Evolutionary conservation across 345 rosid species (phyloP).

Genomic region (Eucalyptus paniculata): DNA sequence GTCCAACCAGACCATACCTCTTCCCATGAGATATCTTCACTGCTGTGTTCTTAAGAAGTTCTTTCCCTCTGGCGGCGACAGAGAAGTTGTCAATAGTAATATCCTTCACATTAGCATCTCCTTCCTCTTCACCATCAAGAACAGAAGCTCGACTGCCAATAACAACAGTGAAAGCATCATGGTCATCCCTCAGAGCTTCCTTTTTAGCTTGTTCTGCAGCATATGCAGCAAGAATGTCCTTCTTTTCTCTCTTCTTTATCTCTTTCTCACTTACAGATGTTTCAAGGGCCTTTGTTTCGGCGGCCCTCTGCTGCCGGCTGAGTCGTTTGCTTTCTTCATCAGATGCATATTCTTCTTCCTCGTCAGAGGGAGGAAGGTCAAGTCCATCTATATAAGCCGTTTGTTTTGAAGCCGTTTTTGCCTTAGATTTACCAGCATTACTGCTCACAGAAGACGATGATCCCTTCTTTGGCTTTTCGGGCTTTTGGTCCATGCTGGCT

Average conservation of each 20-base stretch:
- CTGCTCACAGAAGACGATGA: slow-evolving; percentile 17
- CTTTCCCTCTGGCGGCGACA: slow-evolving; percentile 91
- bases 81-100: slow-evolving; percentile 77
- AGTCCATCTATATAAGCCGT: slow-evolving; percentile 66
- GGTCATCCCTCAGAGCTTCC: slow-evolving; percentile 90
- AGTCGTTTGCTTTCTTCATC: slow-evolving; percentile 27
- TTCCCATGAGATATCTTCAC: slow-evolving; percentile 93
- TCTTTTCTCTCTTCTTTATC: slow-evolving; percentile 70
- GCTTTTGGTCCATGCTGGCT: slow-evolving; percentile 76
- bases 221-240: slow-evolving; percentile 44
- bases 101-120: slow-evolving; percentile 88
- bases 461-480: slow-evolving; percentile 64
- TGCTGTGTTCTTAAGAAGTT: slow-evolving; percentile 73
- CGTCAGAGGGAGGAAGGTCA: slow-evolving; percentile 92
- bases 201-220: slow-evolving; percentile 45
- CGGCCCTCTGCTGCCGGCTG: slow-evolving; percentile 38
- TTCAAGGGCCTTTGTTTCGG: slow-evolving; percentile 39
- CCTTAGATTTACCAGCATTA: slow-evolving; percentile 23
- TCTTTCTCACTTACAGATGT: slow-evolving; percentile 59
- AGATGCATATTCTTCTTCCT: slow-evolving; percentile 43
- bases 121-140: slow-evolving; percentile 84
- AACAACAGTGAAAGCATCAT: slow-evolving; percentile 90
- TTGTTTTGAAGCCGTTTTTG: slow-evolving; percentile 33
- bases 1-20: slow-evolving; percentile 95
- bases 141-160: slow-evolving; percentile 81